phyloP scores from a whole-genome alignment of 2,329 filamentous ascomycete species.

The Hypocreales sp. region DNA sequence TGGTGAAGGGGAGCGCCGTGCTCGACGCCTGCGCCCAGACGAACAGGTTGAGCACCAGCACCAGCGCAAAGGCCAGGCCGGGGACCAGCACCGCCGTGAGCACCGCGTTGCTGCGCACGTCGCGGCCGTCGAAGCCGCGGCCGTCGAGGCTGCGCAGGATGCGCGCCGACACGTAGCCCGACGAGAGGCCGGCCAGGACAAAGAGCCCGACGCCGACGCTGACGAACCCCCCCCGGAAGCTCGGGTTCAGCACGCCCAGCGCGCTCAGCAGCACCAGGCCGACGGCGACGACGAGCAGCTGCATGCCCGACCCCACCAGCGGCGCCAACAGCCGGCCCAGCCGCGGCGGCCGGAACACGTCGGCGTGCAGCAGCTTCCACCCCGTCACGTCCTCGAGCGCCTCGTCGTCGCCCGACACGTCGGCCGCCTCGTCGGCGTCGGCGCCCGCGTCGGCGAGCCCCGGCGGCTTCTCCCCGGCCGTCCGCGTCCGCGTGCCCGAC shows the following conservation, averaged over 20 bases:
- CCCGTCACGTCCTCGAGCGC: slow-evolving; percentile 65
- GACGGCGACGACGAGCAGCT: slow-evolving; percentile 67
- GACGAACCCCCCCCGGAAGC: slow-evolving; percentile 79
- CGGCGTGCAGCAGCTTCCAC: slow-evolving; percentile 80
- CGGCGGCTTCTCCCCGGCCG: slow-evolving; percentile 25
- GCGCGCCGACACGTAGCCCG: slow-evolving; percentile 73
- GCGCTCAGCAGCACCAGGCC: slow-evolving; percentile 60
- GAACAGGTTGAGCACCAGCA: slow-evolving; percentile 75
- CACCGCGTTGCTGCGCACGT: slow-evolving; percentile 62
- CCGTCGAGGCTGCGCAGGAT: slow-evolving; percentile 77
- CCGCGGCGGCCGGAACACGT: slow-evolving; percentile 64
- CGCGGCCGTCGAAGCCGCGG: too few relatives aligned
- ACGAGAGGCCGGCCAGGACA: slow-evolving; percentile 68
- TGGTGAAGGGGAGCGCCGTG: slow-evolving; percentile 73
- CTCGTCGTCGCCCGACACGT: slow-evolving; percentile 37
- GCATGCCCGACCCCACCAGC: slow-evolving; percentile 71
- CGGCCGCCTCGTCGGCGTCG: slow-evolving; percentile 34
- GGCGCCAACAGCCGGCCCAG: slow-evolving; percentile 63
- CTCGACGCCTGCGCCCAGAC: slow-evolving; percentile 83
- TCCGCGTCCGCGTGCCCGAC: slow-evolving; percentile 19
- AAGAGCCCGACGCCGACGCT: slow-evolving; percentile 74
- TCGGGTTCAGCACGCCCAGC: slow-evolving; percentile 67
- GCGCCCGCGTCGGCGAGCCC: slow-evolving; percentile 23
- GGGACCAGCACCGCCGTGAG: slow-evolving; percentile 68
- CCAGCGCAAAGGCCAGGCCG: slow-evolving; percentile 55